Percentiles rank a stretch among this genome's conserved stretches.
Conservation (phyloP, 306 rosid genomes). For the Herpetospermum pedunculosum region DNA sequence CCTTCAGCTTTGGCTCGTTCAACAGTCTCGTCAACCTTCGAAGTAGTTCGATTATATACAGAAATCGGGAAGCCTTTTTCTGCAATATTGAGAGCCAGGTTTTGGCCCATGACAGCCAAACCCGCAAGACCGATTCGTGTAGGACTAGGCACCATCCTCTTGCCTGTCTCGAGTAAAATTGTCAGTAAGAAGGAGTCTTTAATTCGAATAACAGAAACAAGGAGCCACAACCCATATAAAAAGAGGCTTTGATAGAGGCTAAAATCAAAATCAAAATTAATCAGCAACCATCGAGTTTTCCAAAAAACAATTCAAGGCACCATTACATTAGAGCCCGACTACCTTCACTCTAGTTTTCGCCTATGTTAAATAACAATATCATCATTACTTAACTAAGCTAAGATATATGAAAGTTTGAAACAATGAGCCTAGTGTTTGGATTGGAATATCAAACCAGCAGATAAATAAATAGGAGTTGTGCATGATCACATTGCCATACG, state of each 20-base stretch:
- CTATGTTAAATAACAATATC: background rate
- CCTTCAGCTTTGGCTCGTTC: slow-evolving; percentile 77
- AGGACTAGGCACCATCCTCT: slow-evolving; percentile 39
- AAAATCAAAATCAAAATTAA: background rate
- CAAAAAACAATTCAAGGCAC: background rate
- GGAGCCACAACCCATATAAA: background rate
- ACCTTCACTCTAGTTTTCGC: background rate
- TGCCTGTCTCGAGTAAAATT: slow-evolving; percentile 26
- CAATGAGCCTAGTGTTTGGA: background rate
- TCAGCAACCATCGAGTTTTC: background rate
- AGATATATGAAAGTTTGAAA: too few species aligned
- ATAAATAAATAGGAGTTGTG: background rate
- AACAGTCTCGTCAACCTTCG: slow-evolving; percentile 86
- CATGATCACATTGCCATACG: background rate
- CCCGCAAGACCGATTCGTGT: slow-evolving; percentile 86
- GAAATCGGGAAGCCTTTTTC: slow-evolving; percentile 92
- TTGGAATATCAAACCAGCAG: background rate
- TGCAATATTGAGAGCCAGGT: slow-evolving; percentile 80
- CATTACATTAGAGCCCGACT: too few species aligned
- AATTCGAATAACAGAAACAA: background rate
- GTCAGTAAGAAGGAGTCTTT: slow-evolving; percentile 9
- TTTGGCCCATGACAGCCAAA: slow-evolving; percentile 94
- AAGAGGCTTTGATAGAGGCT: background rate
- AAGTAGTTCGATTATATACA: slow-evolving; percentile 75
- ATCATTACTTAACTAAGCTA: background rate